These are phyloP conservation scores for Straminergon stramineum DNA, from an alignment of 225 moss, liverwort and hornwort species.

Conservation along the genomic window DNA sequence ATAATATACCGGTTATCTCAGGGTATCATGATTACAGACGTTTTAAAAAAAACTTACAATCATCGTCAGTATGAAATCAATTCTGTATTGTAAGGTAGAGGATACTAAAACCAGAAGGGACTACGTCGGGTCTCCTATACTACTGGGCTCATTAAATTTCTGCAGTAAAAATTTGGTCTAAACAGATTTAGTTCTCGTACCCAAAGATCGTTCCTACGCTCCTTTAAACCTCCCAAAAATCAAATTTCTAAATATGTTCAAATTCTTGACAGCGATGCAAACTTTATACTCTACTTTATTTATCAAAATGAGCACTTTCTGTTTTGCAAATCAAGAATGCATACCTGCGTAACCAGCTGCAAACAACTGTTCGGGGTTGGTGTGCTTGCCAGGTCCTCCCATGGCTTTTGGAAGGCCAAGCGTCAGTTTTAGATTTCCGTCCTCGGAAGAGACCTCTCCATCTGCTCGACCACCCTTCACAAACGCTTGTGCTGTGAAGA, in stretches of 20 bases:
- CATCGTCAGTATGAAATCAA: neutral
- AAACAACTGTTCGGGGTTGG: constrained; percentile 57
- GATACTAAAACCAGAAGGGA: neutral
- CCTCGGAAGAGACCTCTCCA: constrained; percentile 36
- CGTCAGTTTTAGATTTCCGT: constrained; percentile 27
- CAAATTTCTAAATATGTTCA: neutral
- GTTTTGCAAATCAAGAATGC: neutral
- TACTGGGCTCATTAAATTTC: neutral
- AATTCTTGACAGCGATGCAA: neutral
- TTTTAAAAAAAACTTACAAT: neutral
- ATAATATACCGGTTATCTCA: neutral
- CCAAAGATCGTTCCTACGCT: neutral
- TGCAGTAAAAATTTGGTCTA: neutral
- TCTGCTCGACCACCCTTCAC: constrained; percentile 52
- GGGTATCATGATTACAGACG: neutral
- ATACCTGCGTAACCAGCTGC: constrained; percentile 52
- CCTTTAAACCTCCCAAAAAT: neutral
- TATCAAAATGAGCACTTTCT: neutral
- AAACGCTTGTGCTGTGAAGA: constrained; percentile 39
- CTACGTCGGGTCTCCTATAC: neutral
- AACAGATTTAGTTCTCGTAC: neutral
- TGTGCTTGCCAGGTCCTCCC: constrained; percentile 49
- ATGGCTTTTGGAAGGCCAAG: constrained; percentile 36
- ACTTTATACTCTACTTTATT: neutral
- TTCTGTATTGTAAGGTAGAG: neutral